Evolutionary conservation across 106 monocot genomes (phyloP), one percentile per base, ranked within the genome.

Genomic region (Acorus gramineus): DNA sequence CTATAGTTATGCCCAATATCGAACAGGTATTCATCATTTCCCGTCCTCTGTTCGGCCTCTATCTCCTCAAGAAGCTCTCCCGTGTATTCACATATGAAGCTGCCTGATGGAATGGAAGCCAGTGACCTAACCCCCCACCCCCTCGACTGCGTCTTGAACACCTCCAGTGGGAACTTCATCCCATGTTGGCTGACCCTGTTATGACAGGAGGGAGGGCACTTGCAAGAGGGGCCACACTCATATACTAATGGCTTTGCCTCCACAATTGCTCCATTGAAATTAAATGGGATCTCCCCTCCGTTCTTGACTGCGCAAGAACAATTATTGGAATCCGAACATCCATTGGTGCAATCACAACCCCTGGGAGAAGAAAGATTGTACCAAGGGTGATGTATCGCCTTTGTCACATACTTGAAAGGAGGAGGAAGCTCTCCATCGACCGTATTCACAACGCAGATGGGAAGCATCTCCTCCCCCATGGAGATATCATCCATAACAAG

Each of bases 61-160:
- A 56, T 64, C 50, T 80, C 84, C 56, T 71, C 64, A 5, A 90
- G 73, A 48, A 95, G 54, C 72, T 87, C 86, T 57, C 90, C 95
- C 7, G 85, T 68, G 53, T 95, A 95, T 60, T 95, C 95, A 63
- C 95, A 95, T 55, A 95, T 78, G 59, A 87, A 95, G 60, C 78
- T 90, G 14, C 95, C 95, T 11, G 95, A 95, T 42, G 84, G 72
- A 57, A 95, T 90, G 5, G 95, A 95, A 66, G 61, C 66, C 62
- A 95, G 55, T 42, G 90, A 90, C 74, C 95, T 79, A 28, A 95
- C 95, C 0, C 95, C 95, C 95, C 95, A 95, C 8, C 95, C 95
- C 66, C 73, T 82, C 12, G 67, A 71, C n/a, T 64, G 50, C 9
- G 95, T 95, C 67, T 87, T 95, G 69, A 95, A 95, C 50, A 90